Evolutionary conservation across 2,329 filamentous ascomycete genomes (phyloP).

Genomic region (Colletotrichum paranaense): DNA sequence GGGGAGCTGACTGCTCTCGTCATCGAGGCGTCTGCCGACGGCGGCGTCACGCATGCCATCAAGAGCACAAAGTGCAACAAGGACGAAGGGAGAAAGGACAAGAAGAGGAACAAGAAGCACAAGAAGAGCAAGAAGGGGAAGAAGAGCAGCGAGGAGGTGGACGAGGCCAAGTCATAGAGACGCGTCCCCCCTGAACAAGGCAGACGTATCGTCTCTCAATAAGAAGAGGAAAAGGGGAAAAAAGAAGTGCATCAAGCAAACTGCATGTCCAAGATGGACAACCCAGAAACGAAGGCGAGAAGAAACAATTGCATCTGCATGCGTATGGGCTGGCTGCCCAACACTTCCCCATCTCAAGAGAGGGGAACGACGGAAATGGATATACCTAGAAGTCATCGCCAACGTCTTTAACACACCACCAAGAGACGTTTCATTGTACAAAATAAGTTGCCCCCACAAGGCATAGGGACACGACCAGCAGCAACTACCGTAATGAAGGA

Average conservation of each 20-base stretch:
- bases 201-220: no score
- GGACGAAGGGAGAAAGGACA: conserved; percentile 25
- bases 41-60: conserved; percentile 49
- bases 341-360: not conserved
- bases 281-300: not conserved
- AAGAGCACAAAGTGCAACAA: conserved; percentile 55
- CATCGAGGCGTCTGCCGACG: conserved; percentile 63
- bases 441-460: not conserved
- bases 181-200: no score
- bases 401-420: not conserved
- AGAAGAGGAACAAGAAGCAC: conserved; percentile 16
- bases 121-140: conserved; percentile 33
- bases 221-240: not conserved
- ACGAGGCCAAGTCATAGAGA: not conserved
- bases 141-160: not conserved
- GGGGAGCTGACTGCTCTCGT: conserved; percentile 81
- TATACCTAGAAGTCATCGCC: not conserved
- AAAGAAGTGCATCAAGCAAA: not conserved
- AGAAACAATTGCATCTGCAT: not conserved
- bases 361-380: no score
- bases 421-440: not conserved
- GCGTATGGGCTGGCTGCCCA: not conserved
- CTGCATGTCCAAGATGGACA: not conserved
- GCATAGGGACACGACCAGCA: not conserved
- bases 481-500: not conserved